phyloP scores from a whole-genome alignment of 2,329 filamentous ascomycete species.

The Exophiala bonariae region DNA sequence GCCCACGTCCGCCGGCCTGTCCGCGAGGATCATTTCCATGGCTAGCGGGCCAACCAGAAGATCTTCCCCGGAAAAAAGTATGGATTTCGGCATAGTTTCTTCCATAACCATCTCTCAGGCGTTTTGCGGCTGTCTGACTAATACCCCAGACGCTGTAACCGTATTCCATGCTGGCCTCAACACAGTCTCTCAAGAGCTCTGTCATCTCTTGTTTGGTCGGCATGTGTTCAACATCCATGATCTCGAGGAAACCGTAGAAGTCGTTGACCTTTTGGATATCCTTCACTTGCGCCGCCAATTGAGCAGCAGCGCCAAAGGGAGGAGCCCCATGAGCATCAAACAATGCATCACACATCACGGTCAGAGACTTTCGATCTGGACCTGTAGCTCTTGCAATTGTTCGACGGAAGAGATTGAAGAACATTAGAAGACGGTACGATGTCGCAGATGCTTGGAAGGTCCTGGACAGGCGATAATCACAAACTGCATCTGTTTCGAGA shows the following conservation, averaged over 20 bases:
- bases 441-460: conserved; percentile 50
- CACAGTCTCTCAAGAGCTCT: too few relatives aligned
- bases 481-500: too few relatives aligned
- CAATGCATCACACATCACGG: conserved; percentile 47
- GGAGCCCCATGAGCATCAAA: conserved; percentile 51
- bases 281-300: conserved; percentile 45
- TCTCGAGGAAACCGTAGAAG: conserved; percentile 44
- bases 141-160: too few relatives aligned
- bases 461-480: conserved; percentile 42
- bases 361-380: conserved; percentile 8
- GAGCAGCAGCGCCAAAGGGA: conserved; percentile 40
- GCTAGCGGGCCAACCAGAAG: too few relatives aligned
- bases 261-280: conserved; percentile 43
- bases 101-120: too few relatives aligned
- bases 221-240: conserved; percentile 43
- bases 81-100: too few relatives aligned
- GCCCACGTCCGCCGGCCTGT: too few relatives aligned
- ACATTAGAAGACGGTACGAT: conserved; percentile 55
- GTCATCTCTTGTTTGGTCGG: too few relatives aligned
- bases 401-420: conserved; percentile 51
- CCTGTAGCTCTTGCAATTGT: conserved; percentile 39
- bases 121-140: too few relatives aligned
- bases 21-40: too few relatives aligned
- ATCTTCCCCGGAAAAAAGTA: too few relatives aligned
- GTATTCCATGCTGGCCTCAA: too few relatives aligned